These are phyloP conservation scores for Colletotrichum sp. DNA, from an alignment of 2,329 filamentous ascomycete species.

Conservation along the genomic window DNA sequence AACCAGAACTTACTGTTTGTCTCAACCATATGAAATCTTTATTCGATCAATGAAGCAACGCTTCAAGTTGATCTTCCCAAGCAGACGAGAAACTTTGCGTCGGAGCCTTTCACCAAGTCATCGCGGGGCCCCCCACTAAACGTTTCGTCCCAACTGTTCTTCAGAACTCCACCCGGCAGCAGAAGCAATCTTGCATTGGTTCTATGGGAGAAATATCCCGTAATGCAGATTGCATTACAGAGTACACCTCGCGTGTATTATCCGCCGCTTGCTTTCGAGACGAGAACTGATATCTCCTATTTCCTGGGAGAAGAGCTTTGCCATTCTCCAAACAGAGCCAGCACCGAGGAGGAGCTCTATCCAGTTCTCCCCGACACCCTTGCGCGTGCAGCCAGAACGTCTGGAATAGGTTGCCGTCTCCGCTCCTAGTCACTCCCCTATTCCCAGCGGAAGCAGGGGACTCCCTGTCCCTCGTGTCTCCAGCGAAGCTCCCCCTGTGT, in stretches of 20 bases:
- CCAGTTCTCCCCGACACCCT: neutral
- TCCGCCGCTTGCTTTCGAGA: neutral
- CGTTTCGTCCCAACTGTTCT: slow-evolving; percentile 3
- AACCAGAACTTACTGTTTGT: neutral
- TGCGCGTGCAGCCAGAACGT: slow-evolving; percentile 10
- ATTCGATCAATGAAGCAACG: neutral
- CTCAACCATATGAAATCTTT: neutral
- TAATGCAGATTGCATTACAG: neutral
- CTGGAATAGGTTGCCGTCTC: slow-evolving; percentile 16
- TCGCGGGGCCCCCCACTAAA: neutral
- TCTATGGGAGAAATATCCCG: neutral
- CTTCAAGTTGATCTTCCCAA: neutral
- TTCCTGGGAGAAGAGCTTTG: neutral
- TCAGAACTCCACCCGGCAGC: neutral
- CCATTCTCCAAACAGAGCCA: neutral
- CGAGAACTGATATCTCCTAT: neutral
- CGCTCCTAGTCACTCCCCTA: slow-evolving; percentile 11
- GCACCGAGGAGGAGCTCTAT: neutral
- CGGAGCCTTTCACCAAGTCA: neutral
- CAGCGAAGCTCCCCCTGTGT: neutral
- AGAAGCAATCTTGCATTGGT: neutral
- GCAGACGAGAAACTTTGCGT: neutral
- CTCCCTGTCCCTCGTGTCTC: neutral
- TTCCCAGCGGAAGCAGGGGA: neutral
- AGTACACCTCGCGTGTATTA: neutral